A percentile compares a stretch with the other conserved stretches of the same genome.
phyloP scores from a whole-genome alignment of 441 rosid genomes.

The Bruguiera hainesii region DNA sequence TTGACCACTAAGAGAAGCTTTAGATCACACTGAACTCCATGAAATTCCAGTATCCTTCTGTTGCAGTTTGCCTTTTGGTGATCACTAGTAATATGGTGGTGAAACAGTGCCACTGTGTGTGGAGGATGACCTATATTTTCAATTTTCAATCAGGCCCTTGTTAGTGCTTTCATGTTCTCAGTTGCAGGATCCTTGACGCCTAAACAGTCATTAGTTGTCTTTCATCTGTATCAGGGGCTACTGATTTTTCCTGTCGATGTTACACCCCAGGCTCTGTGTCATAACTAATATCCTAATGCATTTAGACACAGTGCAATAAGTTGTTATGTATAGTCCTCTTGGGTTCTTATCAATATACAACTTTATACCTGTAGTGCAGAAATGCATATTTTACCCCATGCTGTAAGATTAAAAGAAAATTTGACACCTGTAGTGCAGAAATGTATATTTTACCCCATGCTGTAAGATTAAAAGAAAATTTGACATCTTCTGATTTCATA shows the following conservation, averaged over 20 bases:
- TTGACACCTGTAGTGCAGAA: constrained; percentile 3
- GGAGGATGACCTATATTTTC: background rate
- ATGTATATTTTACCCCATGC: background rate
- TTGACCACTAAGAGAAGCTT: background rate
- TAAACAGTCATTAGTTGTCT: too few relatives aligned
- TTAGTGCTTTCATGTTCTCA: too few relatives aligned
- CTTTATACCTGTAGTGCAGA: background rate
- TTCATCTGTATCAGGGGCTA: background rate
- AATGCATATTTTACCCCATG: background rate
- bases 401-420: background rate
- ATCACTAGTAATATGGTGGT: background rate
- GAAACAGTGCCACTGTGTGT: background rate
- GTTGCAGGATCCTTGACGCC: too few relatives aligned
- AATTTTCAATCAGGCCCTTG: too few relatives aligned
- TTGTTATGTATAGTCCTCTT: background rate
- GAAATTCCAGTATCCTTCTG: background rate
- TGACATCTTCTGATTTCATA: constrained; percentile 23
- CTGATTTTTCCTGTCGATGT: background rate
- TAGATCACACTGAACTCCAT: background rate
- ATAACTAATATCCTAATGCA: background rate
- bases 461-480: background rate
- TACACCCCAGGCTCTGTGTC: background rate
- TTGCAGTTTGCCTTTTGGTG: constrained; percentile 4
- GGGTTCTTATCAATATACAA: background rate
- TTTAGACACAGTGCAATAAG: background rate